Evolutionary conservation across 495 filamentous ascomycete species (phyloP).

Genomic region (Podospora pseudoanserina): DNA sequence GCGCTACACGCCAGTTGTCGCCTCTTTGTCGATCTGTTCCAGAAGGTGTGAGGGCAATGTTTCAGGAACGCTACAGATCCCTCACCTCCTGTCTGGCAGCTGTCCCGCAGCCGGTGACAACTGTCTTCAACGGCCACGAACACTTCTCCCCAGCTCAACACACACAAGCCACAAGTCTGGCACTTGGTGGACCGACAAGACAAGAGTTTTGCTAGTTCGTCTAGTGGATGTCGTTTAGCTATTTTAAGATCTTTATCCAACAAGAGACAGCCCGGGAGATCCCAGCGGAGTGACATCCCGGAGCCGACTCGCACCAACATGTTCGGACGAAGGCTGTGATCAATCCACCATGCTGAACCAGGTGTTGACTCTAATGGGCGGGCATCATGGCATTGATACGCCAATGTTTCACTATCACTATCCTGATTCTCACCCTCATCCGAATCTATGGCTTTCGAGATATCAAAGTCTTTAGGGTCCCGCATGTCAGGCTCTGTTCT

Average conservation of each 20-base stretch:
- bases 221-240: background rate
- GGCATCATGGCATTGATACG: too few relatives aligned
- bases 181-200: background rate
- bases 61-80: slow-evolving; percentile 11
- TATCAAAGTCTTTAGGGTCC: too few relatives aligned
- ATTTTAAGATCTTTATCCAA: background rate
- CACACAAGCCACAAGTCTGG: background rate
- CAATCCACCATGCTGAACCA: background rate
- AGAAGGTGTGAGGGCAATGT: slow-evolving; percentile 18
- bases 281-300: background rate
- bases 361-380: too few relatives aligned
- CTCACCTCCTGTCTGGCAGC: background rate
- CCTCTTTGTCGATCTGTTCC: slow-evolving; percentile 20
- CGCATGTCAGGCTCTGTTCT: too few relatives aligned
- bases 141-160: background rate
- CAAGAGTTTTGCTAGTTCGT: background rate
- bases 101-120: background rate
- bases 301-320: background rate
- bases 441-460: too few relatives aligned
- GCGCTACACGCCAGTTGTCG: background rate
- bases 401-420: too few relatives aligned
- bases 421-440: too few relatives aligned
- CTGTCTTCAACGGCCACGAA: background rate
- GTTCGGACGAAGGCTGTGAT: background rate
- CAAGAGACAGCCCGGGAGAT: background rate